A percentile compares a stretch with the other conserved stretches of the same genome.
Evolutionary conservation across 2,329 filamentous ascomycete genomes (phyloP).

Genomic region (Diaporthe ampelina): DNA sequence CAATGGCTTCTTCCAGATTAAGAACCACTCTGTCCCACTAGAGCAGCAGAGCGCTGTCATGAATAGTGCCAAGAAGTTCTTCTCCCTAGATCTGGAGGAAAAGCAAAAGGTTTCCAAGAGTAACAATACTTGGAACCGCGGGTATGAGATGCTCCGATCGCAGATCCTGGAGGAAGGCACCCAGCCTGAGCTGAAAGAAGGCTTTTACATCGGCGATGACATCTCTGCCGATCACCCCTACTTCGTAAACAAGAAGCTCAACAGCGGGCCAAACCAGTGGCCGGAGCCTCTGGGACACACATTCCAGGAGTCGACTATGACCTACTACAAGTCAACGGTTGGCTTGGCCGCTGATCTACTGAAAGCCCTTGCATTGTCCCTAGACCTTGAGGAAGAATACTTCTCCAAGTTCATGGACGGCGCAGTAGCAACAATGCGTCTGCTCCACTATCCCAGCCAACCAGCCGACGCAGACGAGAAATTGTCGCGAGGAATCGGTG

Average conservation of each 20-base stretch:
- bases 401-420: constrained; percentile 60
- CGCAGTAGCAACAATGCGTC: constrained; percentile 56
- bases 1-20: constrained; percentile 68
- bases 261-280: constrained; percentile 60
- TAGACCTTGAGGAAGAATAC: constrained; percentile 53
- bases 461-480: constrained; percentile 51
- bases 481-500: constrained; percentile 56
- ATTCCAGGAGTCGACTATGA: constrained; percentile 54
- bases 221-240: constrained; percentile 56
- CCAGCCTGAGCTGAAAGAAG: constrained; percentile 61
- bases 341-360: constrained; percentile 55
- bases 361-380: constrained; percentile 54
- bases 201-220: constrained; percentile 55
- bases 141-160: constrained; percentile 60
- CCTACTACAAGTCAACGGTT: constrained; percentile 55
- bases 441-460: constrained; percentile 62
- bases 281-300: constrained; percentile 52
- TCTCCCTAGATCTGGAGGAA: constrained; percentile 58
- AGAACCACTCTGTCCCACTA: constrained; percentile 60
- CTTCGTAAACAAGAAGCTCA: constrained; percentile 55
- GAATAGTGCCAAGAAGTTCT: constrained; percentile 59
- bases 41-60: constrained; percentile 57
- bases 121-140: constrained; percentile 57
- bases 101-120: constrained; percentile 58
- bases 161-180: constrained; percentile 59